Evolutionary conservation across 768 basidiomycete genomes (phyloP).

Genomic region (Agaricus subrufescens): DNA sequence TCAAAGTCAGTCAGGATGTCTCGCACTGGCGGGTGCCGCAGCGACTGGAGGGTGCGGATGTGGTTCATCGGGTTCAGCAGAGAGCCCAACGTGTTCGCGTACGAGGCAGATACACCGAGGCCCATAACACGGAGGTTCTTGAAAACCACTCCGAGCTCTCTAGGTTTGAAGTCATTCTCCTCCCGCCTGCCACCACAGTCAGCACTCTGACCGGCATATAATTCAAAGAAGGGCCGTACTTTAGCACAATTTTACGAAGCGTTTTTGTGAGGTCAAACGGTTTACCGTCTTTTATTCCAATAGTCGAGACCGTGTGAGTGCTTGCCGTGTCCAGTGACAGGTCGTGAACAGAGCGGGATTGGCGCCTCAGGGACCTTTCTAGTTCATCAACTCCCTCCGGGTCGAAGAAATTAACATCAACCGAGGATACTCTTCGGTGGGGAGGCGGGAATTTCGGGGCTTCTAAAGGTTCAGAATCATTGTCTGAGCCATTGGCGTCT

Average conservation of each 20-base stretch:
- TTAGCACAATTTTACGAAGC: constrained; percentile 22
- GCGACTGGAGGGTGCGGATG: constrained; percentile 37
- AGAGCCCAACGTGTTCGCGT: constrained; percentile 58
- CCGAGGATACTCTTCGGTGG: constrained; percentile 23
- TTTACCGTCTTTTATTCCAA: constrained; percentile 21
- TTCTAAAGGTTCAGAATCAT: too few relatives aligned
- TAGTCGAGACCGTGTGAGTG: constrained; percentile 3
- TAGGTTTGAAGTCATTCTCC: constrained; percentile 39
- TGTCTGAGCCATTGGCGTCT: too few relatives aligned
- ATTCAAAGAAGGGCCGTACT: constrained; percentile 20
- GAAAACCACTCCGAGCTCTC: constrained; percentile 61
- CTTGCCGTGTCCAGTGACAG: neutral
- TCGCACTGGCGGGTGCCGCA: constrained; percentile 58
- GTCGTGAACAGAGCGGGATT: constrained; percentile 9
- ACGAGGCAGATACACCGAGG: constrained; percentile 47
- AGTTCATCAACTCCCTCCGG: constrained; percentile 45
- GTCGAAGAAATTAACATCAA: constrained; percentile 51
- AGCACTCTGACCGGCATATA: constrained; percentile 10
- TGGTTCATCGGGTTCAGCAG: constrained; percentile 47
- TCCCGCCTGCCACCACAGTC: constrained; percentile 31
- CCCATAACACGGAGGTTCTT: constrained; percentile 57
- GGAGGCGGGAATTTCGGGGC: too few relatives aligned
- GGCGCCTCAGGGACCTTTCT: constrained; percentile 30
- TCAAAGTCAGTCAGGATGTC: constrained; percentile 62
- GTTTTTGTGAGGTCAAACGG: constrained; percentile 35